Base-by-base conservation (phyloP, 495 filamentous ascomycete genomes). In the Apiosordaria backusii region DNA sequence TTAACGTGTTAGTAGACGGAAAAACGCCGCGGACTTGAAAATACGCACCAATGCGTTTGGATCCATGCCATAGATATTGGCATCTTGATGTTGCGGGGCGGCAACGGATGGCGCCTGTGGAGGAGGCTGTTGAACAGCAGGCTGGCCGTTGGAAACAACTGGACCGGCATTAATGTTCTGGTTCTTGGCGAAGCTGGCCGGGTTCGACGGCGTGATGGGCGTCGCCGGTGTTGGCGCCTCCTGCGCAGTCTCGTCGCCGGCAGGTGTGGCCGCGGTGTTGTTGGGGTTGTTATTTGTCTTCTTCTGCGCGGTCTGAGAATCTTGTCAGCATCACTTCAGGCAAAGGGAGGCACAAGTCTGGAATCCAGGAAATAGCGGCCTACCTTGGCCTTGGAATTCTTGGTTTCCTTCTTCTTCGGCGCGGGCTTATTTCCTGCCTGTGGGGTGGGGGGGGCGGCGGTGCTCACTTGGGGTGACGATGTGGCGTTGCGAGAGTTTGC, bases 381-480 rank as follows among this genome's bases (percentile, higher is more conserved):
- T 87, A 95, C 94, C 90, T 97, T 96, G 74, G 84, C 78, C 74
- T 84, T 86, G 2, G 79, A 78, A 63, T 87, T 85, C 76, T 90
- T 90, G 4, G 81, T 76, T 25, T 90, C 89, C 81, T 94, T 94
- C 85, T 94, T 94, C 81, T 94, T 97, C 0, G 92, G 90, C 53
- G 86, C 88, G 0, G 91, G 68, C 78, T 99, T 97, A 71, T 86
- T 89, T 0, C 80, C 71, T 75, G 90, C 90, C 68, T 87, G 85
- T 13, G 95, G 95, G 3, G 95, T 99, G 6, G 94, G 94, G 2
- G 95, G 94, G 21, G 92, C 90, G 52, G 92, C 87, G 53, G 78
- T 84, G 61, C 79, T 80, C 50, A 89, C 87, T 68, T 93, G 90
- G 27, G 93, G 94, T 52, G 93, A 96, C 52, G 90, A 84, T 4